phyloP scores from a whole-genome alignment of 2,329 filamentous ascomycete species.

The Xylariomycetidae sp. region DNA sequence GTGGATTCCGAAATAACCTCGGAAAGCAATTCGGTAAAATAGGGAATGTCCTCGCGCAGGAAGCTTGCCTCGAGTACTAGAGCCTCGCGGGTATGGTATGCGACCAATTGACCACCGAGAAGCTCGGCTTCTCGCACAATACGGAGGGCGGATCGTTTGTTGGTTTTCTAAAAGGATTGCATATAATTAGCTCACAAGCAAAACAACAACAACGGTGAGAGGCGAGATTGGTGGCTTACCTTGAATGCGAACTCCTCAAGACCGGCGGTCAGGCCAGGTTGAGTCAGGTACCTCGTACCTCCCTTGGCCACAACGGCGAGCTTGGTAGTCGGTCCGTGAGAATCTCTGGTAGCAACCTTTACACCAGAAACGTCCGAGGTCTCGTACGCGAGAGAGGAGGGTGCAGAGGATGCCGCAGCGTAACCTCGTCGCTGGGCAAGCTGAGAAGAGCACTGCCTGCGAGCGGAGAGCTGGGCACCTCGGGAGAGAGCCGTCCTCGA shows the following conservation, averaged over 20 bases:
- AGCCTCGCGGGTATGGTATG: constrained; percentile 90
- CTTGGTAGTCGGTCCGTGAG: constrained; percentile 82
- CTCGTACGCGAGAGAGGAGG: constrained; percentile 79
- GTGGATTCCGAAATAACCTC: constrained; percentile 88
- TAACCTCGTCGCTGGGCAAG: constrained; percentile 47
- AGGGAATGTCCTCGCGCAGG: constrained; percentile 90
- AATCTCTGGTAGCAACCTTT: constrained; percentile 89
- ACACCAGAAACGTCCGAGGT: constrained; percentile 79
- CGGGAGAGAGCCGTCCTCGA: constrained; percentile 57
- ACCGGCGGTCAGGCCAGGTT: constrained; percentile 83
- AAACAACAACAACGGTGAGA: constrained; percentile 5
- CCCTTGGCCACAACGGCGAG: constrained; percentile 91
- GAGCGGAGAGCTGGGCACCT: constrained; percentile 54
- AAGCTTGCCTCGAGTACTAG: constrained; percentile 92
- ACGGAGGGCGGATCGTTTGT: constrained; percentile 81
- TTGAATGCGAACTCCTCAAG: constrained; percentile 97
- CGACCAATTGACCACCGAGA: constrained; percentile 81
- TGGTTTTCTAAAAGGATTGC: constrained; percentile 62
- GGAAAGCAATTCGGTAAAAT: constrained; percentile 92
- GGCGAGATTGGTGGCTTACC: constrained; percentile 50
- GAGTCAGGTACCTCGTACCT: constrained; percentile 85
- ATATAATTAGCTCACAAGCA: constrained; percentile 43
- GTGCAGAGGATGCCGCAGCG: constrained; percentile 50
- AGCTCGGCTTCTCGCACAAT: constrained; percentile 95
- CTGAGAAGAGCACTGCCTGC: constrained; percentile 54